Conservation (phyloP, 2,329 filamentous ascomycete genomes). For the Diaporthe sp. region DNA sequence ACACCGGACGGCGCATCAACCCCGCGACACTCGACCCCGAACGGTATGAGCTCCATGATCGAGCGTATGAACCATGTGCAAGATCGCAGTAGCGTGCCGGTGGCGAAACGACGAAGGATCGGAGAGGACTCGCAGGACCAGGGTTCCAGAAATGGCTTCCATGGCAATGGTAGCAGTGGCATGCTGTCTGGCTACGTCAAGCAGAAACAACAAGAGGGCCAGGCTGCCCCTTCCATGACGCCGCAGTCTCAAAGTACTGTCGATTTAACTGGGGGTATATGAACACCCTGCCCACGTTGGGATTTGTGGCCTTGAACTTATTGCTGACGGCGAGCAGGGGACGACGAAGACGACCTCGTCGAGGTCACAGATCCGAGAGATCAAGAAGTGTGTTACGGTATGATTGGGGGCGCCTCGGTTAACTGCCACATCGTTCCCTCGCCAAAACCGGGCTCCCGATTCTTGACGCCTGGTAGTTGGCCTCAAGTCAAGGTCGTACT, state of each 20-base stretch:
- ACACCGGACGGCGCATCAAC: conserved; percentile 17
- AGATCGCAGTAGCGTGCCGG: conserved; percentile 69
- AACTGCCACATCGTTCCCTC: conserved; percentile 78
- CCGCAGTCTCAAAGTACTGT: conserved; percentile 55
- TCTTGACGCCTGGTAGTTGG: conserved; percentile 73
- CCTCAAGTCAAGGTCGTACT: conserved; percentile 82
- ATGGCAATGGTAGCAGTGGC: conserved; percentile 61
- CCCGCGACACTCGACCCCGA: conserved; percentile 39
- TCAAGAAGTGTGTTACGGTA: conserved; percentile 85
- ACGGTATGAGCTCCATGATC: conserved; percentile 73
- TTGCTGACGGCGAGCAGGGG: conserved; percentile 49
- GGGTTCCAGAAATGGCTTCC: conserved; percentile 56
- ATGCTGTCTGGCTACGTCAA: conserved; percentile 77
- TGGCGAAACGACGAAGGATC: conserved; percentile 76
- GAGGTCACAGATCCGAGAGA: conserved; percentile 71
- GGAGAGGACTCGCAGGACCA: conserved; percentile 56
- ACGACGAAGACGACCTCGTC: conserved; percentile 70
- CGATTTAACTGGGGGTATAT: conserved; percentile 69
- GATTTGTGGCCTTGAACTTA: not conserved
- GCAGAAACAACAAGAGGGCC: conserved; percentile 65
- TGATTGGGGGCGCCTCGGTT: conserved; percentile 76
- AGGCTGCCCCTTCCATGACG: conserved; percentile 43
- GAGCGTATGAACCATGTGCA: conserved; percentile 83
- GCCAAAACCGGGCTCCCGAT: conserved; percentile 73
- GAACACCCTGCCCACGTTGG: not conserved